Evolutionary conservation across 495 filamentous ascomycete species (phyloP), one percentile per base, ranked within the genome.

Genomic region (Lasiosphaeria ovina): DNA sequence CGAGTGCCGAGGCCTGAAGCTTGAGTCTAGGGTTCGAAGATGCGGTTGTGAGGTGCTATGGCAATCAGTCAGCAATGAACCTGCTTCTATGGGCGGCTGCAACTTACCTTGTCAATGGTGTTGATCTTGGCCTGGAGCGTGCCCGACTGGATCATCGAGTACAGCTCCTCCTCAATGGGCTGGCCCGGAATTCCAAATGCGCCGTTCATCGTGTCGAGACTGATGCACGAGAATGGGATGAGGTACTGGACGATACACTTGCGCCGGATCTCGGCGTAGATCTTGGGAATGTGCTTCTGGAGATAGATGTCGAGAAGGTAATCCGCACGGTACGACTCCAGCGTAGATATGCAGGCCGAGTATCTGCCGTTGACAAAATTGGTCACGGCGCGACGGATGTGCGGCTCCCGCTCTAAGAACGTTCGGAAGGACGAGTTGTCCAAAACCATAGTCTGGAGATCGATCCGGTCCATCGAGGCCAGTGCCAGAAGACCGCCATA

Each of bases 211-310:
- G 82, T 88, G 9, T 84, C 80, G 6, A 94, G 73, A 3, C 83
- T 89, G 49, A 92, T 88, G 44, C 83, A 85, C 32, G 85, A 91
- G 71, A 91, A 94, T 1, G 91, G 90, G 32, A 90, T 78, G 52
- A 92, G 85, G 71, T 96, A 98, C 70, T 97, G 91, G 54, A 93
- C 82, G 61, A 98, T 97, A 57, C 92, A 89, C 72, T 97, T 97
- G 66, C 83, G 89, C 61, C 95, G 84, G 66, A 98, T 89, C 50
- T 78, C 73, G 24, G 79, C 75, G 74, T 89, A 92, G 33, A 98
- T 76, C 4, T 76, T 76, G n/a, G 77, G 64, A 17, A 96, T 77
- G 54, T 94, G 89, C 54, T 80, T 84, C 50, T 92, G 88, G 4
- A 98, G 83, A 70, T 97, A 87, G 38, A 97, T 77, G 67, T 98